Evolutionary conservation across 2,329 filamentous ascomycete species (phyloP).

Genomic region (Alternaria arbusti): DNA sequence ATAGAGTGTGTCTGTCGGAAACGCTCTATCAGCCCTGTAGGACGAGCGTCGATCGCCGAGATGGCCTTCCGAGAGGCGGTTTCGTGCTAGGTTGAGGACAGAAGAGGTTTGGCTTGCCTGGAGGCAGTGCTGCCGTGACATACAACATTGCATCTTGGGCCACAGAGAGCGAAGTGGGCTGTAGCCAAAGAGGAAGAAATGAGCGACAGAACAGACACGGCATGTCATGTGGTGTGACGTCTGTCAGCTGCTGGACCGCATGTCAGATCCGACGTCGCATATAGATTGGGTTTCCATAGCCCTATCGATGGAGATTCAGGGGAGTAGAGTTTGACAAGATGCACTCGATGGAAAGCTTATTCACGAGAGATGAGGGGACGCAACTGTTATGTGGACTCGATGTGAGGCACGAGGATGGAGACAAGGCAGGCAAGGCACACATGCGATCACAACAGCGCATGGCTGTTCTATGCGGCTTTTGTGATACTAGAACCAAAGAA

Average conservation of each 20-base stretch:
- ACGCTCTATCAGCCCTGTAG: constrained; percentile 31
- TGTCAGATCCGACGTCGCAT: constrained; percentile 29
- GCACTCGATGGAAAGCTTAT: constrained; percentile 11
- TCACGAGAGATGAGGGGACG: background rate
- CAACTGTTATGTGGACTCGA: background rate
- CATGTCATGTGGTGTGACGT: constrained; percentile 12
- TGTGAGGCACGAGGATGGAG: background rate
- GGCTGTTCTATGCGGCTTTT: background rate
- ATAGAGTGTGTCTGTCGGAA: constrained; percentile 16
- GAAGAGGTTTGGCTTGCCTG: constrained; percentile 20
- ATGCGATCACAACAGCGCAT: background rate
- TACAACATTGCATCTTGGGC: constrained; percentile 5
- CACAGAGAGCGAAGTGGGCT: constrained; percentile 17
- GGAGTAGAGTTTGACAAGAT: constrained; percentile 22
- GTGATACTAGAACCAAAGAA: background rate
- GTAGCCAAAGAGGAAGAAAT: constrained; percentile 23
- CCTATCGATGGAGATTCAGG: constrained; percentile 18
- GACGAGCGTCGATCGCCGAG: background rate
- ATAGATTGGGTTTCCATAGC: background rate
- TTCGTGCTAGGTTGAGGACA: constrained; percentile 32
- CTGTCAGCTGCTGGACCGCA: constrained; percentile 12
- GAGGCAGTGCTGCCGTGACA: background rate
- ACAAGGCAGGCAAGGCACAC: background rate
- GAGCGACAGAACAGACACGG: constrained; percentile 26
- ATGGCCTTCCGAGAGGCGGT: constrained; percentile 29